phyloP scores from a whole-genome alignment of 495 filamentous ascomycete species.

The Annulohypoxylon nitens region DNA sequence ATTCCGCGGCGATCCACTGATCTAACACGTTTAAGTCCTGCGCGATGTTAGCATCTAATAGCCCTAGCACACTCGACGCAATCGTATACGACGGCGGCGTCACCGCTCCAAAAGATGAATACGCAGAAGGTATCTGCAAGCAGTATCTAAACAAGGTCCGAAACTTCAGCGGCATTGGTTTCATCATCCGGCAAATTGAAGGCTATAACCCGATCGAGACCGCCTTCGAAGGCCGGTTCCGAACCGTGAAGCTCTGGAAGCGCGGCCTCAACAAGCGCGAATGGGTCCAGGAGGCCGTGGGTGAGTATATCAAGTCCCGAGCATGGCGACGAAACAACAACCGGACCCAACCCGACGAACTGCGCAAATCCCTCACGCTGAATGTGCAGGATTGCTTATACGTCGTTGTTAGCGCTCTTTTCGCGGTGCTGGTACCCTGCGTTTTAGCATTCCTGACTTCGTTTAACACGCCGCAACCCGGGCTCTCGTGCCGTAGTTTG shows the following conservation, averaged over 20 bases:
- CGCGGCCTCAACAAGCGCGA: constrained; percentile 50
- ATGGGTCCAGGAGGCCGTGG: constrained; percentile 50
- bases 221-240: constrained; percentile 47
- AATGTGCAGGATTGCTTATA: constrained; percentile 45
- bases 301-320: constrained; percentile 34
- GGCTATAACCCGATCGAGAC: constrained; percentile 47
- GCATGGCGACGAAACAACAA: constrained; percentile 8
- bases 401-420: constrained; percentile 46
- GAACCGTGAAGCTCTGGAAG: constrained; percentile 50
- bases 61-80: constrained; percentile 48
- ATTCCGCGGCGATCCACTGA: constrained; percentile 23
- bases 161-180: constrained; percentile 22
- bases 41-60: constrained; percentile 43
- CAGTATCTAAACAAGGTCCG: constrained; percentile 29
- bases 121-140: constrained; percentile 33
- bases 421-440: constrained; percentile 54
- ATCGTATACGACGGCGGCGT: constrained; percentile 49
- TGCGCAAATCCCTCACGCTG: constrained; percentile 40
- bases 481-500: constrained; percentile 58
- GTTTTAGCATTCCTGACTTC: constrained; percentile 56
- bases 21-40: constrained; percentile 30
- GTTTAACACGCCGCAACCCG: constrained; percentile 58
- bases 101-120: constrained; percentile 33
- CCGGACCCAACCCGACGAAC: constrained; percentile 17
- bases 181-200: constrained; percentile 26